Evolutionary conservation across 805 yeast species (phyloP), one percentile per base, ranked within the genome.

Genomic region (Saccharomycopsis sp.): DNA sequence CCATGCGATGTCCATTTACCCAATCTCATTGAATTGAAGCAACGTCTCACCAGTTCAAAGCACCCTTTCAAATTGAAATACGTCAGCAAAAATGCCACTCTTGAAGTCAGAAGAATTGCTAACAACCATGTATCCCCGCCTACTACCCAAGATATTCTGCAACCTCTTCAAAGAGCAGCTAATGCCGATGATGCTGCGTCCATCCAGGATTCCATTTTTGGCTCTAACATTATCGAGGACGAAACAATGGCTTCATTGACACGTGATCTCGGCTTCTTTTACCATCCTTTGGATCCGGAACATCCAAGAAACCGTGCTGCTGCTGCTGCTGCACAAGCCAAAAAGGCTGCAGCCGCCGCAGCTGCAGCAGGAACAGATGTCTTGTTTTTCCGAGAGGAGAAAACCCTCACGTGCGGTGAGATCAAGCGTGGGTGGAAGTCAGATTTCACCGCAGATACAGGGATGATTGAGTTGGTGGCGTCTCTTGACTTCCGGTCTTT

Each of bases 271-370:
- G 4, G 16, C 48, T 44, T 20, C 8, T 15, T 34, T 18, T 56
- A 41, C 55, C 58, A 56, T 7, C 58, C 58, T 1, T 24, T 56
- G 18, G 58, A 56, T 46, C 58, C 51, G 12, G 55, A 52, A 12
- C 51, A 52, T 41, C 58, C 58, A 4, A 15, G 15, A 3, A 55
- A 55, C 44, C 24, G 24, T n/a, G 34, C 48, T 16, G 23, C 16
- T 15, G 24, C 15, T 18, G 40, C 34, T 24, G 16, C 21, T 3
- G 29, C 53, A 51, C 8, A 21, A n/a, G n/a, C 50, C 50, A 18
- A 9, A n/a, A n/a, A n/a, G n/a, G 23, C 16, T 15, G 24, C 15
- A 29, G 40, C 34, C 34, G 16, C 21, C 5, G 18, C 48, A 12
- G 21, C 16, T n/a, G 18, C 48, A 12, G n/a, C 7, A 14, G 37